Conservation (phyloP, 805 yeast species). For the Candida xiaguanensis region DNA sequence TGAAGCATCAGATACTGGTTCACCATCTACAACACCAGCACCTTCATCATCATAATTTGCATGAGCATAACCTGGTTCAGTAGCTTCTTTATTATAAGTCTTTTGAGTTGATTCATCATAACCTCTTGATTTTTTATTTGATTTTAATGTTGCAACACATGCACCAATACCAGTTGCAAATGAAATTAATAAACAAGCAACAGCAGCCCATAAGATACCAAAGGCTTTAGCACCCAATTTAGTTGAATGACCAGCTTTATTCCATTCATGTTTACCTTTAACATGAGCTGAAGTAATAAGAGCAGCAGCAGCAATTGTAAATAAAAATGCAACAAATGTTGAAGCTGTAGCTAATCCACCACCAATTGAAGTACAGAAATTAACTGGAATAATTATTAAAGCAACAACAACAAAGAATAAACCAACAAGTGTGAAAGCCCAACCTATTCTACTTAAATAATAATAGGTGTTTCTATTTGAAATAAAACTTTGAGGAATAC, state of each 20-base stretch:
- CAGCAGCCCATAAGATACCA: constrained; percentile 60
- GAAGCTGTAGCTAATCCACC: constrained; percentile 5
- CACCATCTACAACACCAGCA: constrained; percentile 2
- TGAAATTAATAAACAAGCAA: constrained; percentile 16
- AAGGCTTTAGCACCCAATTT: constrained; percentile 47
- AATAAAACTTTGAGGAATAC: constrained; percentile 51
- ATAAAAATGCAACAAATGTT: constrained; percentile 32
- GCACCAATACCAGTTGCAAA: constrained; percentile 9
- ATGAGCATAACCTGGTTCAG: constrained; percentile 1
- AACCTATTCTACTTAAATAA: constrained; percentile 54
- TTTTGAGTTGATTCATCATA: background rate
- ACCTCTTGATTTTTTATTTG: background rate
- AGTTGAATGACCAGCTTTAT: constrained; percentile 38
- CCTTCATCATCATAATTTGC: constrained; percentile 5
- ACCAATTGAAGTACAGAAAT: constrained; percentile 6
- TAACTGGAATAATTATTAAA: constrained; percentile 6
- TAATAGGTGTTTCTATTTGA: constrained; percentile 50
- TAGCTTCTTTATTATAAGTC: constrained; percentile 4
- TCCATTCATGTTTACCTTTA: constrained; percentile 49
- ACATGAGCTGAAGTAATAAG: constrained; percentile 54
- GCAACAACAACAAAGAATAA: constrained; percentile 58
- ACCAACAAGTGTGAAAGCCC: constrained; percentile 40
- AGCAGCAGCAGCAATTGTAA: constrained; percentile 43
- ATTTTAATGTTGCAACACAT: constrained; percentile 4
- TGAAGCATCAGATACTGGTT: constrained; percentile 8